Conservation (phyloP, 305 asterid genomes). For the Salvia sclarea region DNA sequence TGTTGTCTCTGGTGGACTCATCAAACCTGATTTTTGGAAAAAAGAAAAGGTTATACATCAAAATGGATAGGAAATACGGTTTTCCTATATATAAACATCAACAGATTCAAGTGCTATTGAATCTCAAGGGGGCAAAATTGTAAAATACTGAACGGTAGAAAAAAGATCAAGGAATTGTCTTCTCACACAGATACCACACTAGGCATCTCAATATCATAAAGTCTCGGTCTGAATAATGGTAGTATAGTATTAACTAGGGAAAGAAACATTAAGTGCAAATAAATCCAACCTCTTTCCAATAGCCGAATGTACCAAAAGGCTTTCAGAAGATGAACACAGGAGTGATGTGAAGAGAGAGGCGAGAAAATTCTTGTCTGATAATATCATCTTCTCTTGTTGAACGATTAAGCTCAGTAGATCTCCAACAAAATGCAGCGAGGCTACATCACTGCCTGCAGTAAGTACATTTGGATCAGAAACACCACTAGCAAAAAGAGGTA, state of each 20-base stretch:
- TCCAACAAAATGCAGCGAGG: constrained; percentile 59
- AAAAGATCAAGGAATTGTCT: not conserved
- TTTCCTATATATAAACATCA: constrained; percentile 2
- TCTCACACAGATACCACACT: not conserved
- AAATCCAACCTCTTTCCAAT: constrained; percentile 60
- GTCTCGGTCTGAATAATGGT: constrained; percentile 10
- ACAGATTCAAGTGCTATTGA: not conserved
- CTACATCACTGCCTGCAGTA: constrained; percentile 56
- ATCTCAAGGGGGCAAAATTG: not conserved
- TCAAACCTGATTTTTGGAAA: constrained; percentile 58
- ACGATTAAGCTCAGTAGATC: constrained; percentile 60
- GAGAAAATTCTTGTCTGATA: constrained; percentile 69
- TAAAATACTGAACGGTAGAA: not conserved
- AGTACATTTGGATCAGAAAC: constrained; percentile 34
- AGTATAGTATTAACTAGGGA: not conserved
- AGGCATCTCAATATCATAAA: constrained; percentile 22
- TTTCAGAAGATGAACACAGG: constrained; percentile 60
- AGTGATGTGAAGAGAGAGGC: constrained; percentile 62
- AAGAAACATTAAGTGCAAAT: constrained; percentile 20
- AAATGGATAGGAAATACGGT: constrained; percentile 4
- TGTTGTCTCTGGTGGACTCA: constrained; percentile 57
- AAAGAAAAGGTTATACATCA: constrained; percentile 1
- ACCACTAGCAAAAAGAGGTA: constrained; percentile 5
- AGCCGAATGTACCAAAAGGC: constrained; percentile 62
- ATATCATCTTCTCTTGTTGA: constrained; percentile 73